Evolutionary conservation across 1,284 basidiomycete genomes (phyloP).

Genomic region (Tremellales sp.): DNA sequence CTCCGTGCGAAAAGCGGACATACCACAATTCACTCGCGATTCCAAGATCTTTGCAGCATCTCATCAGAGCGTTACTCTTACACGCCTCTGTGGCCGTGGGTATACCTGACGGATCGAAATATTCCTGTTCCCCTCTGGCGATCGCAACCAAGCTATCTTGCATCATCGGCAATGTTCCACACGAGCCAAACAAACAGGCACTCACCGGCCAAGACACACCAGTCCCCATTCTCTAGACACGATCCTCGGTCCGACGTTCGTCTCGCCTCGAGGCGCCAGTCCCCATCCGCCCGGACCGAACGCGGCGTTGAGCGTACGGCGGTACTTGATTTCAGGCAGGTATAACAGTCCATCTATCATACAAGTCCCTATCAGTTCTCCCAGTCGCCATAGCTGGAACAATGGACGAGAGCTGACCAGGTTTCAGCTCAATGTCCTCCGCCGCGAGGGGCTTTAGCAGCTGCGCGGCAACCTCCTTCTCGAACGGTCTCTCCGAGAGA

Average conservation of each 20-base stretch:
- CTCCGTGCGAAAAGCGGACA: slow-evolving; percentile 25
- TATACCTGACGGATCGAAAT: slow-evolving; percentile 87
- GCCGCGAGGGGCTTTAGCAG: slow-evolving; percentile 72
- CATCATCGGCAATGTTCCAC: not conserved
- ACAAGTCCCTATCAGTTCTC: not conserved
- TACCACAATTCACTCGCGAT: slow-evolving; percentile 95
- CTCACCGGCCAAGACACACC: slow-evolving; percentile 84
- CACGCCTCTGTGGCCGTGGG: slow-evolving; percentile 92
- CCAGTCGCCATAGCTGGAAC: not conserved
- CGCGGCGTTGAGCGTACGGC: slow-evolving; percentile 87
- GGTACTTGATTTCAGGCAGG: slow-evolving; percentile 96
- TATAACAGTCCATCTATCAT: slow-evolving; percentile 82
- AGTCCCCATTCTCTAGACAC: slow-evolving; percentile 94
- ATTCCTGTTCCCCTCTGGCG: slow-evolving; percentile 93
- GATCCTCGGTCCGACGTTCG: slow-evolving; percentile 80
- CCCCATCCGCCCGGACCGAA: slow-evolving; percentile 99
- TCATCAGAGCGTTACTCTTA: slow-evolving; percentile 96
- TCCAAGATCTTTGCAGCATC: slow-evolving; percentile 96
- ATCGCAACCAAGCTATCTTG: slow-evolving; percentile 73
- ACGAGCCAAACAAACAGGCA: slow-evolving; percentile 1
- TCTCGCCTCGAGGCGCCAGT: slow-evolving; percentile 86
- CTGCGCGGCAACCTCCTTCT: slow-evolving; percentile 67
- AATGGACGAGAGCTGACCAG: slow-evolving; percentile 56
- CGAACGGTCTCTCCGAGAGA: slow-evolving; percentile 72
- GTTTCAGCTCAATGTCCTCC: slow-evolving; percentile 87